Evolutionary conservation across 768 basidiomycete genomes (phyloP), one percentile per base, ranked within the genome.

Genomic region (Russula vinacea): DNA sequence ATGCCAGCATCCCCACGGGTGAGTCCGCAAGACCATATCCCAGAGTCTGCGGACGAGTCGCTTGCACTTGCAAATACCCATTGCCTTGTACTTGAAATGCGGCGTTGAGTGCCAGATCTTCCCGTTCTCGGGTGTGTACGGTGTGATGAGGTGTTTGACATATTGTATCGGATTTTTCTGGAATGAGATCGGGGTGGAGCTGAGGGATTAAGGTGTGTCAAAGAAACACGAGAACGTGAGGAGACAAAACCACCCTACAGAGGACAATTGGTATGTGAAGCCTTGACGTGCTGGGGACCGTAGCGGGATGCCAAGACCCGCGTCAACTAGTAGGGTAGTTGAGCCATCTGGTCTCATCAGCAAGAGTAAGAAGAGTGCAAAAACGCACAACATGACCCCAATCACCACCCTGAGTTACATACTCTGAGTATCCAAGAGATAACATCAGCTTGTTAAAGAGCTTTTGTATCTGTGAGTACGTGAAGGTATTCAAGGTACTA

Each of bases 11-110:
- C 0, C 82, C 85, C 7, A 77, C 78, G 10, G 85, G 86, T 9
- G 84, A 85, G 66, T 87, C 85, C 0, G 81, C 74, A 3, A 87
- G 73, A 13, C 74, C 66, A 67, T 86, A 86, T 0, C 82, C 84
- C 2, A 76, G 50, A 0, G 75, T 76, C 62, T 76, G 76, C 0
- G 76, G 75, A 32, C 70, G 67, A 4, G 74, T 74, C 8, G 64
- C 42, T 26, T 80, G 79, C 53, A 71, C 62, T 0, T 4, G 9
- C 2, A 55, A 40, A 58, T 80, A 80, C 16, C 77, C 79, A 0
- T 3, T 6, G 5, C 77, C 77, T 17, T 72, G 68, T 54, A 5
- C 19, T 11, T 0, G 1, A 37, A 67, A 74, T 73, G 68, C 70
- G 68, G 1, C 42, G 32, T 1, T 68, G 37, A 3, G 72, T 70